These are phyloP conservation scores for Ganoderma lingzhi DNA, from an alignment of 1,284 basidiomycete genomes.

Conservation along the genomic window DNA sequence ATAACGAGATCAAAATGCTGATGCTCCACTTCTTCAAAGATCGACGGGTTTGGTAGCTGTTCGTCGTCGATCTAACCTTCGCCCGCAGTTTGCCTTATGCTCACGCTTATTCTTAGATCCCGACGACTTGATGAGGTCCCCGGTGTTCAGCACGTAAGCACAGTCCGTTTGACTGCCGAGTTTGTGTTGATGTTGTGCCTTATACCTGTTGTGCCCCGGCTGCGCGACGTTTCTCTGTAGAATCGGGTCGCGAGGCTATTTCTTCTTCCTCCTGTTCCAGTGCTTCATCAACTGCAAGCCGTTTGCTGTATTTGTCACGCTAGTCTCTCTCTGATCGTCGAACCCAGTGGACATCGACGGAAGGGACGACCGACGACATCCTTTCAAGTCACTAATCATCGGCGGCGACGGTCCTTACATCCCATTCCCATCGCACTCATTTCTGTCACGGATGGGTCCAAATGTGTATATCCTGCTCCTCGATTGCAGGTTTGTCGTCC, in stretches of 20 bases:
- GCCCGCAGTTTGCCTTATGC: neutral
- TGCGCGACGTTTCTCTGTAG: constrained; percentile 45
- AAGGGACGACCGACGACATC: constrained; percentile 67
- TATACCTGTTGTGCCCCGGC: constrained; percentile 4
- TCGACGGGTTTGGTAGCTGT: constrained; percentile 95
- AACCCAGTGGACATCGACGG: constrained; percentile 77
- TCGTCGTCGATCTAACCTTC: constrained; percentile 39
- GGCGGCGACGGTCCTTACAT: constrained; percentile 83
- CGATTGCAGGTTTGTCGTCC: constrained; percentile 76
- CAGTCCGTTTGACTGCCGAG: constrained; percentile 10
- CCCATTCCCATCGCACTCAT: constrained; percentile 83
- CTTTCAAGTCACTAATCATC: constrained; percentile 77
- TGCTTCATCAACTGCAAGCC: constrained; percentile 83
- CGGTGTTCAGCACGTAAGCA: constrained; percentile 78
- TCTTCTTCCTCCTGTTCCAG: constrained; percentile 93
- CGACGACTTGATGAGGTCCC: constrained; percentile 81
- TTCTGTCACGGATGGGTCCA: constrained; percentile 78
- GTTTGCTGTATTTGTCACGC: neutral
- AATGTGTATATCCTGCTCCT: constrained; percentile 77
- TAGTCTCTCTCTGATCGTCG: neutral
- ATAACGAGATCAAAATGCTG: constrained; percentile 6
- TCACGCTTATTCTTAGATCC: constrained; percentile 60
- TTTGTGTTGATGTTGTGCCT: constrained; percentile 18
- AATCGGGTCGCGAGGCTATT: constrained; percentile 85
- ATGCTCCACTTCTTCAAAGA: constrained; percentile 51